Base-by-base conservation (phyloP, 2,329 filamentous ascomycete species). In the Colletotrichum scovillei region DNA sequence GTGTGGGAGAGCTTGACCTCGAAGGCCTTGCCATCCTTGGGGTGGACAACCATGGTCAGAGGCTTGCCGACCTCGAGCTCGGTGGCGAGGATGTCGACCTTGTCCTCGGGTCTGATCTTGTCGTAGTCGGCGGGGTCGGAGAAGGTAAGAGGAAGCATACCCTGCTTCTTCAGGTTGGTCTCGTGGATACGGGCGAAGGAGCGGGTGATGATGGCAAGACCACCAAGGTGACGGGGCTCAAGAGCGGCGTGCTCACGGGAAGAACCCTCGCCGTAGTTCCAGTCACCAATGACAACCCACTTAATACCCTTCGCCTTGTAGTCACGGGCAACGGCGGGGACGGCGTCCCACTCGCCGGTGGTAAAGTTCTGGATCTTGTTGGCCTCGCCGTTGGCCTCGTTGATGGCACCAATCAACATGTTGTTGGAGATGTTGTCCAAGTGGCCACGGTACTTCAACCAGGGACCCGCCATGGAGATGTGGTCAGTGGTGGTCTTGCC, bases 151-250 rank as follows among this genome's bases (percentile, higher is more conserved):
- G 97, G 97, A 87, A 99, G 94, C 96, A 99, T 98, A 87, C 97
- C 97, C 92, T 99, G 97, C 93, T 99, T 99, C 94, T 99, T 99
- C 89, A 99, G 88, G 92, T 99, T 99, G 89, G 97, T 99, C 91
- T 99, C 97, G 91, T 99, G 97, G 82, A 99, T 99, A 93, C 97
- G 97, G 81, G 97, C 97, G 83, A 99, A 99, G 77, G 91, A 94
- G 82, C 95, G 93, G 82, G 93, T 95, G 84, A 99, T 97, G 88
- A 99, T 98, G 81, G 96, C 97, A 81, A 98, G 91, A 85, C 96
- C 97, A 82, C 97, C 97, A 77, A 99, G 92, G 88, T 98, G 96
- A 84, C 97, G 93, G 82, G 97, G 97, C 90, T 99, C 96, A 75
- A 99, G 92, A 85, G 97, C 97, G 79, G 97, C 97, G 84, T 99